phyloP scores from a whole-genome alignment of 2,329 filamentous ascomycete species.

The Cryphonectria japonica region DNA sequence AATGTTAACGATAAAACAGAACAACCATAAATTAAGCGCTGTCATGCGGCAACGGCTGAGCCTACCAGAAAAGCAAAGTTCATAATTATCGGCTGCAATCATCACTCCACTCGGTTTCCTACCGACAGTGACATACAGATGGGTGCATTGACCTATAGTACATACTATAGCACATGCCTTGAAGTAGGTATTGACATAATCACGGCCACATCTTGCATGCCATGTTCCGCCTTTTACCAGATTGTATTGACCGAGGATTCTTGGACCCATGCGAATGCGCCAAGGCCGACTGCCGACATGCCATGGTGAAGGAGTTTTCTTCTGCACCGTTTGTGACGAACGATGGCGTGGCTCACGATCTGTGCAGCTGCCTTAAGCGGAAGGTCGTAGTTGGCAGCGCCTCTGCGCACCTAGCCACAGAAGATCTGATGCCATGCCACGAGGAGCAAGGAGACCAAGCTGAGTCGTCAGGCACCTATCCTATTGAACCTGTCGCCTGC shows the following conservation, averaged over 20 bases:
- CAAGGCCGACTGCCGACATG: slow-evolving; percentile 2
- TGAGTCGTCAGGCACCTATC: background rate
- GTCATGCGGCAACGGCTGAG: background rate
- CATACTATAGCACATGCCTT: background rate
- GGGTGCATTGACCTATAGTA: background rate
- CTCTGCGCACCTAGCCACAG: slow-evolving; percentile 10
- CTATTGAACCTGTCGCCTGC: background rate
- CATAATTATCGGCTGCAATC: background rate
- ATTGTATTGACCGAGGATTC: background rate
- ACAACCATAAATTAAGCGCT: background rate
- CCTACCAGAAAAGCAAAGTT: background rate
- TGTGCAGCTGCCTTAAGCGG: slow-evolving; percentile 25
- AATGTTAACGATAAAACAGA: background rate
- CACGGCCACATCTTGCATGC: background rate
- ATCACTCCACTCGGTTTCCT: background rate
- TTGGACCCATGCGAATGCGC: background rate
- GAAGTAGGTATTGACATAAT: background rate
- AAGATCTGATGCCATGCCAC: slow-evolving; percentile 5
- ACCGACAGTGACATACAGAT: background rate
- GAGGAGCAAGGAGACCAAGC: background rate
- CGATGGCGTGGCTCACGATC: slow-evolving; percentile 6
- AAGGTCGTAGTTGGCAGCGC: slow-evolving; percentile 22
- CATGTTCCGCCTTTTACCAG: slow-evolving; percentile 9
- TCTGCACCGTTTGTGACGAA: slow-evolving; percentile 9
- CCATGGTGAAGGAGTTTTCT: too few species aligned